A percentile compares a stretch with the other conserved stretches of the same genome.
phyloP scores from a whole-genome alignment of 805 yeast species.

The Yarrowia yakushimensis region DNA sequence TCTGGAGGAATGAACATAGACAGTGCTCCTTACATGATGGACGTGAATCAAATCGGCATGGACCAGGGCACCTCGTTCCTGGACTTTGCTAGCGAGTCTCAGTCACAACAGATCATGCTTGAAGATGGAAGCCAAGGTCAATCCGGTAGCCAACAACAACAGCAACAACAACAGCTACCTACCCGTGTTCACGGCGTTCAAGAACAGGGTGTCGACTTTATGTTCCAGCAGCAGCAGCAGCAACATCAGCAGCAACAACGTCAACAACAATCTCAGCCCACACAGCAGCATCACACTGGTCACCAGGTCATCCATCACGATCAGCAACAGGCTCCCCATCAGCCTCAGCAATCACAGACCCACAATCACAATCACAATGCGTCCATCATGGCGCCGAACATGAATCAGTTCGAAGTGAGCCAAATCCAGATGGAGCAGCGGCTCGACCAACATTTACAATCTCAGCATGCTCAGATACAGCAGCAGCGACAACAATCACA shows the following conservation, averaged over 20 bases:
- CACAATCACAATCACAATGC: conserved; percentile 11
- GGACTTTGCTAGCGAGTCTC: conserved; percentile 20
- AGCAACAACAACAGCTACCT: background rate
- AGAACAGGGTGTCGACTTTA: conserved; percentile 2
- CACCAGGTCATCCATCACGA: background rate
- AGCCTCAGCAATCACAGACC: background rate
- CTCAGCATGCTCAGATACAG: conserved; percentile 21
- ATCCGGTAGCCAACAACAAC: background rate
- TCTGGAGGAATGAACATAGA: background rate
- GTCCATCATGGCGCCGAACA: background rate
- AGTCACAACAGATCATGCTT: conserved; percentile 20
- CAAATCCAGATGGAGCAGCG: conserved; percentile 6
- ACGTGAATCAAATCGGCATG: conserved; percentile 7
- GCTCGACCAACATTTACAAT: conserved; percentile 20
- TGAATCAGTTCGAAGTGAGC: conserved; percentile 3
- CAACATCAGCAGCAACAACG: background rate
- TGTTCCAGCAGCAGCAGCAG: conserved; percentile 12
- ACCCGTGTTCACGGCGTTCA: background rate
- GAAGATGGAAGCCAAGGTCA: conserved; percentile 9
- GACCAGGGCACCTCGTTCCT: background rate
- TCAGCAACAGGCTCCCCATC: background rate
- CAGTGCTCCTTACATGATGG: conserved; percentile 7
- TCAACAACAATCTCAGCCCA: background rate
- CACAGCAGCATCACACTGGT: background rate
- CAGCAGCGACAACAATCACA: conserved; percentile 26